A percentile compares a stretch with the other conserved stretches of the same genome.
These are phyloP conservation scores for Syzygium oleosum DNA, from an alignment of 345 rosid species.

Conservation along the genomic window DNA sequence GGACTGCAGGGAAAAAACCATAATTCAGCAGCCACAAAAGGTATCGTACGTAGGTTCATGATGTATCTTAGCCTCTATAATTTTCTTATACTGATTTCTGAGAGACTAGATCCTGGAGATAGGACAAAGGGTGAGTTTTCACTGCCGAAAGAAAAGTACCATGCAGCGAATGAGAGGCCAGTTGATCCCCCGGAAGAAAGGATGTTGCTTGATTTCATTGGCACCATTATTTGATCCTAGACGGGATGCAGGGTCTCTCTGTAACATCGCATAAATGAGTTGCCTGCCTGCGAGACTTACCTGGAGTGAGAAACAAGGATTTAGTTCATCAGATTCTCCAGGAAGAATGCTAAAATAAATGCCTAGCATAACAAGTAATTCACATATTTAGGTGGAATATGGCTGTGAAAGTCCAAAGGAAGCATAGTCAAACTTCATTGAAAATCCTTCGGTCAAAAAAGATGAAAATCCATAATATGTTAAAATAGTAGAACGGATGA, in stretches of 20 bases:
- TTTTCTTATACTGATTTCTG: background rate
- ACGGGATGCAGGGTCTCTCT: conserved; percentile 62
- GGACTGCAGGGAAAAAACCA: conserved; percentile 26
- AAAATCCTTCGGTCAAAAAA: background rate
- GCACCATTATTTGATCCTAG: conserved; percentile 82
- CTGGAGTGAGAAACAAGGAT: conserved; percentile 31
- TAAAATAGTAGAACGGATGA: background rate
- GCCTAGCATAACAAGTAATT: background rate
- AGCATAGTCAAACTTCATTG: background rate
- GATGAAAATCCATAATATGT: background rate
- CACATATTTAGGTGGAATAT: background rate
- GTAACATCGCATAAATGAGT: conserved; percentile 58
- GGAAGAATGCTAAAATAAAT: background rate
- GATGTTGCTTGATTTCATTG: conserved; percentile 80
- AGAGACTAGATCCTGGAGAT: background rate
- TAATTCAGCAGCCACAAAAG: background rate
- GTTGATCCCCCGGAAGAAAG: conserved; percentile 77
- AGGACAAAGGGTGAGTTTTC: background rate
- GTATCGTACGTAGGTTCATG: background rate
- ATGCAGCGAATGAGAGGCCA: conserved; percentile 93
- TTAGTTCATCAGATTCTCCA: background rate
- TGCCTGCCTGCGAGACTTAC: conserved; percentile 83
- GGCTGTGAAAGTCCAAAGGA: background rate
- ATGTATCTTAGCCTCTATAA: background rate
- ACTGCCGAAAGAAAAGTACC: conserved; percentile 29